These are phyloP conservation scores for Oligophagozyma castellii DNA, from an alignment of 1,139 yeast genomes.

Conservation along the genomic window DNA sequence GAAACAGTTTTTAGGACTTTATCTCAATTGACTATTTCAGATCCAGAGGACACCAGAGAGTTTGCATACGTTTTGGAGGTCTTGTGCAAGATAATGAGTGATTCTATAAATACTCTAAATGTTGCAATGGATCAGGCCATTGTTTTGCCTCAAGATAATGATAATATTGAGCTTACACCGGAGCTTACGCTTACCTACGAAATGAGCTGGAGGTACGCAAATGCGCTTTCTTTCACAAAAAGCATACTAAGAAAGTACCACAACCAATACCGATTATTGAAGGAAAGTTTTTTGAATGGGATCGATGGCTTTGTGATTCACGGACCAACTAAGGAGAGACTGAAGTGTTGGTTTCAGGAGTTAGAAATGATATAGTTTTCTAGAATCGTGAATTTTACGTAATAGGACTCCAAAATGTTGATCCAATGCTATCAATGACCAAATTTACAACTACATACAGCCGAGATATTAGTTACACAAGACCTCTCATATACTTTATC, in stretches of 20 bases:
- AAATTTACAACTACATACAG: no score
- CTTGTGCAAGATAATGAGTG: constrained; percentile 29
- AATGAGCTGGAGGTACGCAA: constrained; percentile 27
- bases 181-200: constrained; percentile 14
- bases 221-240: constrained; percentile 25
- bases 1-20: constrained; percentile 27
- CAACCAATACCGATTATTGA: constrained; percentile 20
- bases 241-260: constrained; percentile 29
- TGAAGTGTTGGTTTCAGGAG: constrained; percentile 25
- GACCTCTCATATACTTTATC: no score
- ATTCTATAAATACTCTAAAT: constrained; percentile 20
- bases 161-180: constrained; percentile 13
- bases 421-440: no score
- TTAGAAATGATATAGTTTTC: constrained; percentile 15
- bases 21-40: constrained; percentile 15
- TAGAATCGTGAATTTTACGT: constrained; percentile 1
- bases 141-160: constrained; percentile 18
- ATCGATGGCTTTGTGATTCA: constrained; percentile 18
- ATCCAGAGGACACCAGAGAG: constrained; percentile 14
- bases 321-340: constrained; percentile 17
- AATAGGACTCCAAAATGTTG: no score
- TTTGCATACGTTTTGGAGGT: constrained; percentile 27
- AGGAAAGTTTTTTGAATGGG: constrained; percentile 15
- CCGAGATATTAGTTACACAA: no score
- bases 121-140: constrained; percentile 17